Conservation (phyloP, 176 grass and related monocot genomes). For the Carex myosuroides region DNA sequence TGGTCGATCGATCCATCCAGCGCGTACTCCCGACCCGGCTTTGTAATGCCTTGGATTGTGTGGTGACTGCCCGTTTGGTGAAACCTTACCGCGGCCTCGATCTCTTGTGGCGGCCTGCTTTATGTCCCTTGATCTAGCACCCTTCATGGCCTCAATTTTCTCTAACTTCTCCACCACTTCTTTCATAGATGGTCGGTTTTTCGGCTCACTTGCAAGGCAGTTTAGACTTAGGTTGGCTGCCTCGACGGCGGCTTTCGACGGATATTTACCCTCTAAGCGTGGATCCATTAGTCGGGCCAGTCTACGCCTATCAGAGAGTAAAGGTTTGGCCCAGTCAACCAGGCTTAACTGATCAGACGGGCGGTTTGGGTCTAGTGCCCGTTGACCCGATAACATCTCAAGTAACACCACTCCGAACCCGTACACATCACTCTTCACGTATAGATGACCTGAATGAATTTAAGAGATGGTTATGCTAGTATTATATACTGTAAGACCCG, state of each 20-base stretch:
- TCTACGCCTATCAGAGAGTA: constrained; percentile 51
- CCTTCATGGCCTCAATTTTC: constrained; percentile 41
- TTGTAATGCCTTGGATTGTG: constrained; percentile 17
- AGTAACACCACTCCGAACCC: constrained; percentile 85
- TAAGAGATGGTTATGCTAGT: not conserved
- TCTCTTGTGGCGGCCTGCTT: constrained; percentile 12
- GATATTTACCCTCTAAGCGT: constrained; percentile 67
- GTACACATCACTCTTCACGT: constrained; percentile 88
- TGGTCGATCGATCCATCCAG: not conserved
- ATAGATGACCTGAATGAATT: constrained; percentile 58
- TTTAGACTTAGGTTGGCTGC: constrained; percentile 58
- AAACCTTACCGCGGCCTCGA: constrained; percentile 11
- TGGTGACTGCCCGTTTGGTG: constrained; percentile 18
- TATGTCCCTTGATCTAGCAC: constrained; percentile 25
- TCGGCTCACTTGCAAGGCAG: constrained; percentile 59
- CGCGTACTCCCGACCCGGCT: not conserved
- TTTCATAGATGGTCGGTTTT: constrained; percentile 74
- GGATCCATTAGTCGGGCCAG: constrained; percentile 60
- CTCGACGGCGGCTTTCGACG: constrained; percentile 59
- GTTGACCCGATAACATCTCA: constrained; percentile 70
- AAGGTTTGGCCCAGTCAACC: constrained; percentile 78
- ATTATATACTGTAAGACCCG: not conserved
- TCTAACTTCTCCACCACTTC: constrained; percentile 63
- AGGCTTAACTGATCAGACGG: constrained; percentile 51
- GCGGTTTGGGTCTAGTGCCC: constrained; percentile 67